phyloP scores from a whole-genome alignment of 768 basidiomycete species.

The Agaricus sinodeliciosus region DNA sequence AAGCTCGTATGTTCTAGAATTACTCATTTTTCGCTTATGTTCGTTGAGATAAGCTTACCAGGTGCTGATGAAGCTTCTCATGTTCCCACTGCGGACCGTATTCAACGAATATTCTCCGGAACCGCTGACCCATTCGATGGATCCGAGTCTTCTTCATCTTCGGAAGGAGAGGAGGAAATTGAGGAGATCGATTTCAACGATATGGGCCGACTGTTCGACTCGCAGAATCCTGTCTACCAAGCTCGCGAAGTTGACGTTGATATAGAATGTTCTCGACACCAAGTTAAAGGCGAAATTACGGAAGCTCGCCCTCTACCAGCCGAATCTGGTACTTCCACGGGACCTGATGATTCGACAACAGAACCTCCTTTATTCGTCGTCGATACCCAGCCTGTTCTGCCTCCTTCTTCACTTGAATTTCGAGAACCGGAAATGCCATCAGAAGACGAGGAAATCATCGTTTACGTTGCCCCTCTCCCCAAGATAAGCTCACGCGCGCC shows the following conservation, averaged over 20 bases:
- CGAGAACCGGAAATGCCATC: slow-evolving; percentile 10
- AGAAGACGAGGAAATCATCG: slow-evolving; percentile 63
- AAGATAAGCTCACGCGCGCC: slow-evolving; percentile 16
- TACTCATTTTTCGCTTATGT: not conserved
- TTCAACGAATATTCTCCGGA: slow-evolving; percentile 56
- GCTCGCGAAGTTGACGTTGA: slow-evolving; percentile 7
- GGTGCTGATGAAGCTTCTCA: slow-evolving; percentile 46
- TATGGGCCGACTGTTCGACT: slow-evolving; percentile 40
- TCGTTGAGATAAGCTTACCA: slow-evolving; percentile 16
- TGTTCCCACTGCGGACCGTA: slow-evolving; percentile 65
- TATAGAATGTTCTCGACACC: too few relatives aligned
- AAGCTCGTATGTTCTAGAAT: slow-evolving; percentile 35
- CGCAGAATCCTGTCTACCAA: not conserved
- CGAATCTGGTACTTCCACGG: not conserved
- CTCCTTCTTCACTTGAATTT: slow-evolving; percentile 11
- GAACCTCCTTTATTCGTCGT: slow-evolving; percentile 6
- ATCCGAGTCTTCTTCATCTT: slow-evolving; percentile 17
- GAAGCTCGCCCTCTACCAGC: not conserved
- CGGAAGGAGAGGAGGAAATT: slow-evolving; percentile 30
- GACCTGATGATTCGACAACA: too few relatives aligned
- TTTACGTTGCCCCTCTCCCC: slow-evolving; percentile 74
- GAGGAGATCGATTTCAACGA: slow-evolving; percentile 67
- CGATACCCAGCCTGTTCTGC: slow-evolving; percentile 13
- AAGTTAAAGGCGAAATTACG: too few relatives aligned
- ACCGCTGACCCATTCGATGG: slow-evolving; percentile 13